These are phyloP conservation scores for Phytopythium montanum DNA, from an alignment of 352 stramenopile genomes.

Conservation along the genomic window DNA sequence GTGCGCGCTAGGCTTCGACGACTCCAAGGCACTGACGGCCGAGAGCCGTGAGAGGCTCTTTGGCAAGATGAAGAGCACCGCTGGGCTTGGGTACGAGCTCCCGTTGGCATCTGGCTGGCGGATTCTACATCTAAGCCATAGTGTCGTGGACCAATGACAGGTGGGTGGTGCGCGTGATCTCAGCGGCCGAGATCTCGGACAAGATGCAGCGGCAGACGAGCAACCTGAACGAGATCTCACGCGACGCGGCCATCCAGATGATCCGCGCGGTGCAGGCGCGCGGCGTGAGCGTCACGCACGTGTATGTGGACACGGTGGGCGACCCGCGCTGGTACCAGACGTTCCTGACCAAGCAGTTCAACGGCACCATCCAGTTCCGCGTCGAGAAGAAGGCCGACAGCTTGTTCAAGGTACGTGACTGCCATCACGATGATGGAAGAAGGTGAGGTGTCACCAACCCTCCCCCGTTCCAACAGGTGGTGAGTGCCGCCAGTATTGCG, in stretches of 20 bases:
- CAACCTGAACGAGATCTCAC: constrained; percentile 94
- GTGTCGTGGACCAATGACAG: constrained; percentile 41
- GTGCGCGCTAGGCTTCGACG: constrained; percentile 88
- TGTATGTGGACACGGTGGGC: constrained; percentile 95
- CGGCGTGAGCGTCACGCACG: constrained; percentile 82
- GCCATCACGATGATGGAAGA: background rate
- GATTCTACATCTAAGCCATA: background rate
- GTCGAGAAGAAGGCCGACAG: constrained; percentile 97
- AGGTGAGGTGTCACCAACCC: too few species aligned
- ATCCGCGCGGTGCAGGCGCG: constrained; percentile 88
- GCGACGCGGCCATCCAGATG: constrained; percentile 91
- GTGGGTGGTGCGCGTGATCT: constrained; percentile 89
- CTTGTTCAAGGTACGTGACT: constrained; percentile 86
- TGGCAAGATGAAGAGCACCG: constrained; percentile 77
- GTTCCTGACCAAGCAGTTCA: constrained; percentile 90
- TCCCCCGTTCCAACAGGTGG: constrained; percentile 33
- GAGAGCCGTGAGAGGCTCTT: constrained; percentile 88
- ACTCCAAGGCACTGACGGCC: constrained; percentile 92
- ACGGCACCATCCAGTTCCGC: constrained; percentile 88
- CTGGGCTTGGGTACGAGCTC: constrained; percentile 46
- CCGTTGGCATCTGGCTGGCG: background rate
- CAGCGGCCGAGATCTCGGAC: constrained; percentile 92
- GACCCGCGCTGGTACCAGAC: constrained; percentile 89
- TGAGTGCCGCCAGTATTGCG: constrained; percentile 91
- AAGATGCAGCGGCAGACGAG: constrained; percentile 92